phyloP scores from a whole-genome alignment of 1,284 basidiomycete species.

The Stereum hirsutum region DNA sequence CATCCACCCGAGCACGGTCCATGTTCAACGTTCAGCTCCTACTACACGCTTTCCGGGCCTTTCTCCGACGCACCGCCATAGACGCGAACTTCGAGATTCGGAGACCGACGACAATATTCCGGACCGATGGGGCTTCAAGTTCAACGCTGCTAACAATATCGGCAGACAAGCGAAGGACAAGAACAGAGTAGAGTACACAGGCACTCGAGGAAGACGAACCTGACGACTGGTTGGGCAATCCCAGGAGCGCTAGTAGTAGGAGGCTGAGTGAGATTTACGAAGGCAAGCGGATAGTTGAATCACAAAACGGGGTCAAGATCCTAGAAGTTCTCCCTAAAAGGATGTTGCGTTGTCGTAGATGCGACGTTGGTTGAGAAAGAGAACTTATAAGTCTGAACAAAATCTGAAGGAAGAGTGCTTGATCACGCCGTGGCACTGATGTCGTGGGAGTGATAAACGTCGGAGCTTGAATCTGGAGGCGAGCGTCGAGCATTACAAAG shows the following conservation, averaged over 20 bases:
- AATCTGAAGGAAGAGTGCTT: too few relatives aligned
- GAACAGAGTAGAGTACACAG: slow-evolving; percentile 39
- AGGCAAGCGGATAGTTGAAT: too few relatives aligned
- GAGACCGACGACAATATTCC: slow-evolving; percentile 22
- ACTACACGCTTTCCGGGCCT: slow-evolving; percentile 65
- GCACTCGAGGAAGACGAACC: slow-evolving; percentile 33
- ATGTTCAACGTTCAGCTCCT: slow-evolving; percentile 68
- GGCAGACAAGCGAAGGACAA: slow-evolving; percentile 56
- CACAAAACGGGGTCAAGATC: too few relatives aligned
- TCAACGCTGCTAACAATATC: slow-evolving; percentile 44
- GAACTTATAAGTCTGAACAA: too few relatives aligned
- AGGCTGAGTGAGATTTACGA: too few relatives aligned
- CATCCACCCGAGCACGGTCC: slow-evolving; percentile 38
- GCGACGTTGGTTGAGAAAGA: too few relatives aligned
- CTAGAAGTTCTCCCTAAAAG: too few relatives aligned
- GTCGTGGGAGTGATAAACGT: too few relatives aligned
- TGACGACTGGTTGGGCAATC: slow-evolving; percentile 54
- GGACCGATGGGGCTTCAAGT: slow-evolving; percentile 36
- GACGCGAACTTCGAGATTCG: slow-evolving; percentile 24
- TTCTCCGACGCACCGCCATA: slow-evolving; percentile 43
- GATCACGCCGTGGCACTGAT: too few relatives aligned
- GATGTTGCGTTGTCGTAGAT: too few relatives aligned
- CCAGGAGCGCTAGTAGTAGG: slow-evolving; percentile 17
- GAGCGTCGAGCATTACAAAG: too few relatives aligned
- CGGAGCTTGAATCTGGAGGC: too few relatives aligned